Evolutionary conservation across 768 basidiomycete species (phyloP).

Genomic region (Leccinum imitatum): DNA sequence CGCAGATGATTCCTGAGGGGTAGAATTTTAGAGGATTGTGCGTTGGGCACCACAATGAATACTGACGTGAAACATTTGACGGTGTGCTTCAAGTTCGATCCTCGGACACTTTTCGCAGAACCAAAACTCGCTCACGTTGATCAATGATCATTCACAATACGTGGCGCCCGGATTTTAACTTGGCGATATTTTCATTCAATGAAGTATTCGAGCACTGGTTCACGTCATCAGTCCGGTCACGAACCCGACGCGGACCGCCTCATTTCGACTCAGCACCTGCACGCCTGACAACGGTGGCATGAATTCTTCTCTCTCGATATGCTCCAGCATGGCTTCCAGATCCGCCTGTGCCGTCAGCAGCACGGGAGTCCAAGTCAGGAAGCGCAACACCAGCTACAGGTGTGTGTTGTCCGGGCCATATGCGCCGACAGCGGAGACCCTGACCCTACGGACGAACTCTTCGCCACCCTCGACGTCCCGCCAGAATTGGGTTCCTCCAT

Average conservation of each 20-base stretch:
- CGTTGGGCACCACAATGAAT: conserved; percentile 12
- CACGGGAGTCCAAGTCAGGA: conserved; percentile 80
- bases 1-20: conserved; percentile 14
- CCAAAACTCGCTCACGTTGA: too few species aligned
- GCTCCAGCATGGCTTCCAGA: conserved; percentile 65
- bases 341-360: conserved; percentile 72
- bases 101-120: too few species aligned
- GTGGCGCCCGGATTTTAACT: too few species aligned
- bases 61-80: conserved; percentile 54
- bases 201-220: too few species aligned
- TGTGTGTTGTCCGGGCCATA: conserved; percentile 75
- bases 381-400: conserved; percentile 86
- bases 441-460: conserved; percentile 21
- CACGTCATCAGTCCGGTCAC: conserved; percentile 43
- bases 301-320: conserved; percentile 77
- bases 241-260: conserved; percentile 87
- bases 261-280: conserved; percentile 84
- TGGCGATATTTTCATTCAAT: too few species aligned
- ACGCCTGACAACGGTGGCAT: conserved; percentile 90
- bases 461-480: not conserved
- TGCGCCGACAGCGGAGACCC: conserved; percentile 34
- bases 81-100: conserved; percentile 67
- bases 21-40: not conserved
- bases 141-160: too few species aligned
- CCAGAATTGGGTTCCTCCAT: conserved; percentile 60